Conservation (phyloP, 164 flowering plant genomes). For the Nelumbo lutea region DNA sequence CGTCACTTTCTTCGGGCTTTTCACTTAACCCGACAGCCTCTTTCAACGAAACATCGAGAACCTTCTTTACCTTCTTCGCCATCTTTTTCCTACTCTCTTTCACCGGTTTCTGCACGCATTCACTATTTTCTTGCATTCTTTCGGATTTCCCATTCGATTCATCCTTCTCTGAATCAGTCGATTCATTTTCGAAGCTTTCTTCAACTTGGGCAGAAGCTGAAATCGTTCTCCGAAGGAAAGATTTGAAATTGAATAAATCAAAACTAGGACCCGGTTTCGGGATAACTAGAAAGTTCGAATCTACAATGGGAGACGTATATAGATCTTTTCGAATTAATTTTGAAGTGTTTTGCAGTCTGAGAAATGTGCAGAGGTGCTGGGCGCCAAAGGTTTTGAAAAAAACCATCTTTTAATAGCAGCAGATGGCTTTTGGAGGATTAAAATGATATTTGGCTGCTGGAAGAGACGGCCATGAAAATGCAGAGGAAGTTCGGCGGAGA, state of each 20-base stretch:
- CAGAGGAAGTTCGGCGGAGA: neutral
- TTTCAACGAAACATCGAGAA: constrained; percentile 14
- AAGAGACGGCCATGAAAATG: neutral
- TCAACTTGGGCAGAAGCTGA: constrained; percentile 3
- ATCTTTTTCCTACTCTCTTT: neutral
- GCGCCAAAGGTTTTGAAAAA: constrained; percentile 8
- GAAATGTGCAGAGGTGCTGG: neutral
- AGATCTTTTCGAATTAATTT: neutral
- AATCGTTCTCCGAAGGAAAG: constrained; percentile 4
- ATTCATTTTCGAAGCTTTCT: neutral
- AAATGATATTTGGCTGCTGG: neutral
- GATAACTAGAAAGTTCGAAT: neutral
- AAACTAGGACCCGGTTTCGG: neutral
- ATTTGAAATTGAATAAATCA: neutral
- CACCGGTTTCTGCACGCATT: neutral
- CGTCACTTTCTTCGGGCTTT: constrained; percentile 9
- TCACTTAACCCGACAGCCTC: constrained; percentile 13
- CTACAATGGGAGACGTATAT: neutral
- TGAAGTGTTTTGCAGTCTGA: constrained; percentile 5
- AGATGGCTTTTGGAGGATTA: neutral
- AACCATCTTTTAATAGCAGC: neutral
- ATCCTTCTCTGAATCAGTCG: neutral
- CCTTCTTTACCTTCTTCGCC: constrained; percentile 5
- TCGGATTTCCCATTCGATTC: neutral
- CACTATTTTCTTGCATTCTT: neutral